Evolutionary conservation across 2,329 filamentous ascomycete species (phyloP).

Genomic region (Sclerotinia spermophila): DNA sequence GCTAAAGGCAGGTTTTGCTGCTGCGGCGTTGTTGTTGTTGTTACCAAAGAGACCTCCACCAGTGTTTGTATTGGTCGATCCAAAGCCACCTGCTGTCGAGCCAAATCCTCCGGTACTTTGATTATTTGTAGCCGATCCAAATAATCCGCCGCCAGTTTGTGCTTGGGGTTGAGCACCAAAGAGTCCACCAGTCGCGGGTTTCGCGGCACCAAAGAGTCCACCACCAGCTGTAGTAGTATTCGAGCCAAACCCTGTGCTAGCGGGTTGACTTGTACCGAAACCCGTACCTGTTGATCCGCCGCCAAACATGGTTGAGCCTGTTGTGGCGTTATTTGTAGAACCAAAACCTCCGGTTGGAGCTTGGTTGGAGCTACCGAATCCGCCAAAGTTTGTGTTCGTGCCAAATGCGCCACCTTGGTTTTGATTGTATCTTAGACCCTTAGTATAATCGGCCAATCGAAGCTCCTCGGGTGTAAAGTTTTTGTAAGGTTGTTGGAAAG

Average conservation of each 20-base stretch:
- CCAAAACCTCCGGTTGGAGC: slow-evolving; percentile 31
- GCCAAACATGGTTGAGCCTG: slow-evolving; percentile 42
- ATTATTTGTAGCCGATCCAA: slow-evolving; percentile 24
- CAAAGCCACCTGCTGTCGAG: slow-evolving; percentile 33
- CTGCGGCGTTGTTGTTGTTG: slow-evolving; percentile 38
- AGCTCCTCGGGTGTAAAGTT: slow-evolving; percentile 90
- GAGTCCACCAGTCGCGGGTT: slow-evolving; percentile 37
- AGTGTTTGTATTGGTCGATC: slow-evolving; percentile 30
- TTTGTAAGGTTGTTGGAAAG: slow-evolving; percentile 75
- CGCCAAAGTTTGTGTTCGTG: slow-evolving; percentile 38
- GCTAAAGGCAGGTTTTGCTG: slow-evolving; percentile 39
- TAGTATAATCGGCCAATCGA: slow-evolving; percentile 79
- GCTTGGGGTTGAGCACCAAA: slow-evolving; percentile 42
- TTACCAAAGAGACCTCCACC: slow-evolving; percentile 33
- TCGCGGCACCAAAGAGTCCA: slow-evolving; percentile 42
- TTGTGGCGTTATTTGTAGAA: slow-evolving; percentile 31
- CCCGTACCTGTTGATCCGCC: slow-evolving; percentile 40
- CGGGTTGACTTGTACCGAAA: slow-evolving; percentile 45
- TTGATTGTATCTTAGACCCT: slow-evolving; percentile 81
- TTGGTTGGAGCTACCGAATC: slow-evolving; percentile 35
- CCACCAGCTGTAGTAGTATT: slow-evolving; percentile 36
- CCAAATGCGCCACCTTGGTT: slow-evolving; percentile 79
- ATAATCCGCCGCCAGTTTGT: slow-evolving; percentile 26
- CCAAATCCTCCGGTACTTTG: slow-evolving; percentile 42
- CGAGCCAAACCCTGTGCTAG: slow-evolving; percentile 47